Conservation (phyloP, 306 rosid genomes). For the Pueraria montana region DNA sequence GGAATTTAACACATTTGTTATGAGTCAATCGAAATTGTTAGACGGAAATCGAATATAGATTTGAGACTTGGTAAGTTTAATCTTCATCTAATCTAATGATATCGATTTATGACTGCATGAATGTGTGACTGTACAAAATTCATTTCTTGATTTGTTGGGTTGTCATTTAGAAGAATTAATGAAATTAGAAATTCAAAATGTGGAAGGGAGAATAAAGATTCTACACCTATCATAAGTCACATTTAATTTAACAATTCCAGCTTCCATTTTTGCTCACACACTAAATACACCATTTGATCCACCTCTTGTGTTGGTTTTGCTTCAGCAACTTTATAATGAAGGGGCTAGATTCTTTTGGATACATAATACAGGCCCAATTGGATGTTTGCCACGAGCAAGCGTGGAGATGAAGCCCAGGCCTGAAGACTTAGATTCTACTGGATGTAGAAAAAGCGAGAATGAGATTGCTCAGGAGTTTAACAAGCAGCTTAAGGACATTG, state of each 20-base stretch:
- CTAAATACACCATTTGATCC: neutral
- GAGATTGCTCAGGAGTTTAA: constrained; percentile 71
- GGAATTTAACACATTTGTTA: no score
- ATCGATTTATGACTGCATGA: no score
- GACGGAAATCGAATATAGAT: no score
- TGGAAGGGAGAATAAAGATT: neutral
- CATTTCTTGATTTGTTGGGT: neutral
- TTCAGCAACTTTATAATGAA: constrained; percentile 67
- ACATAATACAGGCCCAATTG: constrained; percentile 73
- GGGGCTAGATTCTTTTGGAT: constrained; percentile 79
- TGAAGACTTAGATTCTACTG: constrained; percentile 54
- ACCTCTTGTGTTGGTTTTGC: constrained; percentile 20
- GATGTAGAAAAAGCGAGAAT: constrained; percentile 64
- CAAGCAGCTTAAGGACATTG: constrained; percentile 60
- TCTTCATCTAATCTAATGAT: no score
- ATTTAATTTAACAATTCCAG: no score
- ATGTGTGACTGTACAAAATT: neutral
- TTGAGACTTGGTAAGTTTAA: no score
- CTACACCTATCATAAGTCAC: neutral
- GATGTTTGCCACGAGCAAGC: constrained; percentile 66
- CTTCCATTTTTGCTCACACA: no score
- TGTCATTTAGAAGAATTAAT: neutral
- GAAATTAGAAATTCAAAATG: neutral
- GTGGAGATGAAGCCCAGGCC: constrained; percentile 4
- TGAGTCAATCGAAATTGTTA: no score